Evolutionary conservation across 2,329 filamentous ascomycete species (phyloP).

Genomic region (Diaporthe citri): DNA sequence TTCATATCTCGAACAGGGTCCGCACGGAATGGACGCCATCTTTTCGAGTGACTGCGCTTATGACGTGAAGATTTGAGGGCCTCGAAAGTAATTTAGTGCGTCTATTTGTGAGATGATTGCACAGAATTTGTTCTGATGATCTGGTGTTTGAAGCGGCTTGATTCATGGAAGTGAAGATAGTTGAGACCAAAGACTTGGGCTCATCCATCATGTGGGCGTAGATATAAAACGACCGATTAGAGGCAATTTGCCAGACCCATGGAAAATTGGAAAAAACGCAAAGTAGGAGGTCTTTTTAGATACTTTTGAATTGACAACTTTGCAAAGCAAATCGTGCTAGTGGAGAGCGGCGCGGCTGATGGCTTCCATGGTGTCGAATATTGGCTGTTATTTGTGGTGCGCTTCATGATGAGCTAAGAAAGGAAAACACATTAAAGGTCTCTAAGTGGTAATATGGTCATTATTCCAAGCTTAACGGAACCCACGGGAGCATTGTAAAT

Average conservation of each 20-base stretch:
- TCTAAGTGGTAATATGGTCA: neutral
- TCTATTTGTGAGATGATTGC: neutral
- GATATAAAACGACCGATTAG: neutral
- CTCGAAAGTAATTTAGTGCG: neutral
- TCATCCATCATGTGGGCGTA: neutral
- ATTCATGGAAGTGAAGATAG: neutral
- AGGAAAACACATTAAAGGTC: neutral
- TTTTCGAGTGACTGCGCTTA: neutral
- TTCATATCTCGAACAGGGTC: too few species aligned
- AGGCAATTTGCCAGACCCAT: neutral
- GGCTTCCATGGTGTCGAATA: neutral
- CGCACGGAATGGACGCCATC: neutral
- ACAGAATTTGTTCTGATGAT: neutral
- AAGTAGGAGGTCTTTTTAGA: neutral
- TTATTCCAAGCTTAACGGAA: neutral
- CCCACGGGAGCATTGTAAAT: neutral
- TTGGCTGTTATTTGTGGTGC: neutral
- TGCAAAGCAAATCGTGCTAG: neutral
- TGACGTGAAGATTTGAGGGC: neutral
- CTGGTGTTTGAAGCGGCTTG: neutral
- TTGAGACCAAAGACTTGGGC: neutral
- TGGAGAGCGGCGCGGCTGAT: neutral
- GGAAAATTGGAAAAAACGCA: neutral
- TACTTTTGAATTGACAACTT: neutral
- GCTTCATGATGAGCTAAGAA: neutral